Base-by-base conservation (phyloP, 345 rosid species). In the Nephelium lappaceum region DNA sequence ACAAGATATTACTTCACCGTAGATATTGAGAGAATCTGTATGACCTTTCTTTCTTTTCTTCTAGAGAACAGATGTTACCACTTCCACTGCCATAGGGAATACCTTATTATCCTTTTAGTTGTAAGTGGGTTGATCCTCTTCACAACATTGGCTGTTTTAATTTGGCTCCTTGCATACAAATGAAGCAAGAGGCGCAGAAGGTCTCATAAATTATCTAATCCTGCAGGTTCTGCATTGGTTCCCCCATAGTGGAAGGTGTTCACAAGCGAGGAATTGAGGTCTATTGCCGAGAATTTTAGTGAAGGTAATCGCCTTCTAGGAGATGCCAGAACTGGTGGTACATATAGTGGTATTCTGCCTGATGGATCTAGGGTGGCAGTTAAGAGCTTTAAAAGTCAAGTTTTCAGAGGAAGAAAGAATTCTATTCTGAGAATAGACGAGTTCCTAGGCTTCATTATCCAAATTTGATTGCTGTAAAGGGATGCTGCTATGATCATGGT, bases 311-410 rank as follows among this genome's bases (percentile, higher is more conserved):
- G 93, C 55, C 94, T 94, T 38, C 87, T 87, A 5, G 99, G 98
- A 73, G 99, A 96, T 74, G 91, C 94, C 0, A 96, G 94, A 90
- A 93, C 98, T 0, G 99, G 99, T 1, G 93, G 98, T 61, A 96
- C 99, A 3, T 96, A 96, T 58, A 94, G 94, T 18, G 98, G 98
- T 18, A 84, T 87, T 80, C 87, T 96, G 71, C 84, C 91, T 18
- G 99, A 94, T 15, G 95, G 97, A 79, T 87, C 93, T 12, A 91
- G 89, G 91, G 95, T 91, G 42, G 99, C 97, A n/a, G 94, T 96
- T n/a, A 96, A 96, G 88, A 93, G 97, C 82, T 77, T 96, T 86
- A 91, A 94, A 84, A n/a, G n/a, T n/a, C n/a, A n/a, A n/a, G n/a
- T n/a, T n/a, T n/a, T n/a, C n/a, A 94, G 82, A 90, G 98, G 87